These are phyloP conservation scores for Bodo saltans DNA, from an alignment of 78 protist genomes.

Conservation along the genomic window DNA sequence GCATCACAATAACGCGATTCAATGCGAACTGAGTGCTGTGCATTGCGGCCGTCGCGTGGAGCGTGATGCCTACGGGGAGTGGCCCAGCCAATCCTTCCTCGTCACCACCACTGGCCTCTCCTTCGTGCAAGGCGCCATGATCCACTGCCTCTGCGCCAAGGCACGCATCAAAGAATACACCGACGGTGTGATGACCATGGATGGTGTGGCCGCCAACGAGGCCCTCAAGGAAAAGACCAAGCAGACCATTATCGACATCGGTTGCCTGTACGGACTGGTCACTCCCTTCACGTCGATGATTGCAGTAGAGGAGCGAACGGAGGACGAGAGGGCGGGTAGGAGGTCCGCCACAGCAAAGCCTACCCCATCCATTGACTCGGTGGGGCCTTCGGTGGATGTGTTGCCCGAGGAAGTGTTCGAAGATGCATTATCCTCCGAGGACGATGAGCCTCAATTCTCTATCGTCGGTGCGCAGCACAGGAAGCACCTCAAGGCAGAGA, in stretches of 20 bases:
- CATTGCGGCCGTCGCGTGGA: background rate
- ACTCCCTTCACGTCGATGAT: slow-evolving; percentile 26
- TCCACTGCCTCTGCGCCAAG: slow-evolving; percentile 16
- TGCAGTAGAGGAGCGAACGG: slow-evolving; percentile 22
- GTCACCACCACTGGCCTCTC: background rate
- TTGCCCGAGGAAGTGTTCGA: too few species aligned
- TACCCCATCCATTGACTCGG: too few species aligned
- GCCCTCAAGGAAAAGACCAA: background rate
- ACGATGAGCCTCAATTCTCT: too few species aligned
- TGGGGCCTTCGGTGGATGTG: too few species aligned
- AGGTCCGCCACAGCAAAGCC: too few species aligned
- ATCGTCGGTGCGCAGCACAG: too few species aligned
- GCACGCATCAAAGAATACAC: background rate
- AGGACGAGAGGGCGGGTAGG: slow-evolving; percentile 5
- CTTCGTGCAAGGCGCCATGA: background rate
- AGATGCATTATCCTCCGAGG: too few species aligned
- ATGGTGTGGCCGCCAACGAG: background rate
- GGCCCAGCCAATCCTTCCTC: background rate
- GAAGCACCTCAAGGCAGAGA: too few species aligned
- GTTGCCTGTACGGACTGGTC: slow-evolving; percentile 3
- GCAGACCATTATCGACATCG: slow-evolving; percentile 3
- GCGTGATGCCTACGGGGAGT: background rate
- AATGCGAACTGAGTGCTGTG: background rate
- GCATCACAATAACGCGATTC: background rate
- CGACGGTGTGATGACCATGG: background rate